Evolutionary conservation across 306 rosid genomes (phyloP).

Genomic region (Comarum palustre): DNA sequence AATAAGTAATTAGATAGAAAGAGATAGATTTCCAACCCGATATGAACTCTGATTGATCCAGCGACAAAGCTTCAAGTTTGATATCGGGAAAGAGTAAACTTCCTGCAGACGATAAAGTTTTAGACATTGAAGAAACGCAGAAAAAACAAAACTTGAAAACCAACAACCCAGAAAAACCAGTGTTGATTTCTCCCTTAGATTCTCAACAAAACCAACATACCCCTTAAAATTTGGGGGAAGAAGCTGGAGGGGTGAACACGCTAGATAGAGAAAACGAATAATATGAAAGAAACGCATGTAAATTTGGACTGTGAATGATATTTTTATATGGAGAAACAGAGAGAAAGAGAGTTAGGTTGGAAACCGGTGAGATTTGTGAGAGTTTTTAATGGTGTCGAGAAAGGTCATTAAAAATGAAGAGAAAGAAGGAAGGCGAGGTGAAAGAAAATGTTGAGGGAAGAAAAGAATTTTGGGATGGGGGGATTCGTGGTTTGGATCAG

Average conservation of each 20-base stretch:
- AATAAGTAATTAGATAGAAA: slow-evolving; percentile 1
- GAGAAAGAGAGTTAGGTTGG: slow-evolving; percentile 42
- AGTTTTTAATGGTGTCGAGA: slow-evolving; percentile 40
- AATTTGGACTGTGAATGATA: neutral
- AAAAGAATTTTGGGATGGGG: slow-evolving; percentile 18
- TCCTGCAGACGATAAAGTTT: slow-evolving; percentile 23
- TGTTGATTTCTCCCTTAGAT: slow-evolving; percentile 23
- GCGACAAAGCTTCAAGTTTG: slow-evolving; percentile 20
- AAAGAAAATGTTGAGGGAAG: neutral
- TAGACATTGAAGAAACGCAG: neutral
- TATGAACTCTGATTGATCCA: slow-evolving; percentile 29
- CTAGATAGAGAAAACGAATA: neutral
- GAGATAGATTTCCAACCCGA: slow-evolving; percentile 27
- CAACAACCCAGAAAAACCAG: slow-evolving; percentile 18
- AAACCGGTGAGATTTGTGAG: slow-evolving; percentile 51
- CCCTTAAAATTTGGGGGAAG: slow-evolving; percentile 7
- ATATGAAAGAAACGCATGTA: slow-evolving; percentile 17
- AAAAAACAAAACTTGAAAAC: neutral
- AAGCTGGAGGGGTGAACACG: neutral
- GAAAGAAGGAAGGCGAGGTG: neutral
- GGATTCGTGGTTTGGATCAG: slow-evolving; percentile 36
- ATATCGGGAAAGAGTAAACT: slow-evolving; percentile 10
- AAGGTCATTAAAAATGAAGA: slow-evolving; percentile 17
- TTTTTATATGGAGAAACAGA: neutral
- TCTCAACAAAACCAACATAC: slow-evolving; percentile 37